Conservation (phyloP, 1,284 basidiomycete genomes). For the Gastroboletus turbinatus region DNA sequence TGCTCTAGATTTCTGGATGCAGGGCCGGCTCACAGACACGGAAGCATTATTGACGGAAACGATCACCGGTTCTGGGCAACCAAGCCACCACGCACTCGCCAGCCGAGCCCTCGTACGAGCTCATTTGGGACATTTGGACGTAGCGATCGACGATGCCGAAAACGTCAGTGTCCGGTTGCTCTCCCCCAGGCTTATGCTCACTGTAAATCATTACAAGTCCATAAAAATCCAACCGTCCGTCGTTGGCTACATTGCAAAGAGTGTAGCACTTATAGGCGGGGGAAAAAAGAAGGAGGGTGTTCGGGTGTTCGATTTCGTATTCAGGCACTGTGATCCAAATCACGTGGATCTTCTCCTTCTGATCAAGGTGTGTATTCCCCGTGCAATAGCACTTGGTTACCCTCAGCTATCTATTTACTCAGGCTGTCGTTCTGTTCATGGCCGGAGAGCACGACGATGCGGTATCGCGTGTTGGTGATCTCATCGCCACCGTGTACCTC, state of each 20-base stretch:
- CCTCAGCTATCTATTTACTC: background rate
- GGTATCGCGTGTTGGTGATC: too few species aligned
- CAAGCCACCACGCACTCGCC: background rate
- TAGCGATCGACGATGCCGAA: slow-evolving; percentile 7
- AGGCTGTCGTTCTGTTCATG: background rate
- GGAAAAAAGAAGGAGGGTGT: background rate
- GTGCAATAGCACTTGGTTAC: rapidly evolving
- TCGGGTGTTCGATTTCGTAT: background rate
- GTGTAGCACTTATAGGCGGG: background rate
- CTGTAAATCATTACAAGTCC: background rate
- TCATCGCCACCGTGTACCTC: too few species aligned
- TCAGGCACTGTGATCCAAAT: background rate
- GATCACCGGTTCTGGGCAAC: background rate
- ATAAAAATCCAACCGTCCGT: background rate
- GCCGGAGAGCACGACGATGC: too few species aligned
- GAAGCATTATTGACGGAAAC: background rate
- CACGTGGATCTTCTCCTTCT: background rate
- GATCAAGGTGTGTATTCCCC: background rate
- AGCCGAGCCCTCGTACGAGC: slow-evolving; percentile 1
- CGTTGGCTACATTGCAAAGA: background rate
- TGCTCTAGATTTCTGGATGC: background rate
- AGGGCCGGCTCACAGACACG: background rate
- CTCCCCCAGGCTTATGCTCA: background rate
- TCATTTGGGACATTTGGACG: background rate
- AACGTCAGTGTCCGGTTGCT: background rate